These are phyloP conservation scores for Capsella rubella DNA, from an alignment of 441 rosid species.

Conservation along the genomic window DNA sequence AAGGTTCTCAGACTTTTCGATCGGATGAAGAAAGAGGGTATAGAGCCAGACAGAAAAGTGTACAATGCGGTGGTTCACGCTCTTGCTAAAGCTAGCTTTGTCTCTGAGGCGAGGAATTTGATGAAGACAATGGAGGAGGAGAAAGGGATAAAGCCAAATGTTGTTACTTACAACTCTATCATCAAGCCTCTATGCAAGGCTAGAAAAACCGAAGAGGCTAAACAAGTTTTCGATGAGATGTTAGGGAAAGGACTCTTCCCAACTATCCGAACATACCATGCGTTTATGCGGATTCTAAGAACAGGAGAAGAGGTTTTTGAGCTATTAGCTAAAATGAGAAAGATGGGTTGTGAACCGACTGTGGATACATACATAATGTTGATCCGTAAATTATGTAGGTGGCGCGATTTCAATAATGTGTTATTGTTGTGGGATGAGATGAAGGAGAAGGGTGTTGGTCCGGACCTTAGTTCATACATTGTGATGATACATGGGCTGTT, in stretches of 20 bases:
- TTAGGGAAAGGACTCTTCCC: slow-evolving; percentile 61
- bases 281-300: slow-evolving; percentile 67
- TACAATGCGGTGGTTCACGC: slow-evolving; percentile 86
- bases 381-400: slow-evolving; percentile 86
- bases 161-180: slow-evolving; percentile 82
- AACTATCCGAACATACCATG: slow-evolving; percentile 76
- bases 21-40: slow-evolving; percentile 62
- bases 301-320: slow-evolving; percentile 77
- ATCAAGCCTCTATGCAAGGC: slow-evolving; percentile 84
- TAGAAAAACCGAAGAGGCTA: slow-evolving; percentile 66
- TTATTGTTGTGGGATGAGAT: slow-evolving; percentile 77
- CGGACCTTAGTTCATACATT: slow-evolving; percentile 77
- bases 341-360: slow-evolving; percentile 69
- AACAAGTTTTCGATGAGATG: slow-evolving; percentile 70
- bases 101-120: slow-evolving; percentile 66
- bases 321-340: slow-evolving; percentile 76
- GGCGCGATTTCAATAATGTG: slow-evolving; percentile 78
- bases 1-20: slow-evolving; percentile 75
- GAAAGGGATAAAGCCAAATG: slow-evolving; percentile 68
- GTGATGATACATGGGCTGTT: slow-evolving; percentile 92
- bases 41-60: slow-evolving; percentile 85
- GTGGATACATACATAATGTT: slow-evolving; percentile 84
- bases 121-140: slow-evolving; percentile 74
- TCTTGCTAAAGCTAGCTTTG: slow-evolving; percentile 77
- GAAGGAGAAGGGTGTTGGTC: slow-evolving; percentile 69